These are phyloP conservation scores for Funneliformis geosporum DNA, from an alignment of 192 early-diverging fungal genomes.

Conservation along the genomic window DNA sequence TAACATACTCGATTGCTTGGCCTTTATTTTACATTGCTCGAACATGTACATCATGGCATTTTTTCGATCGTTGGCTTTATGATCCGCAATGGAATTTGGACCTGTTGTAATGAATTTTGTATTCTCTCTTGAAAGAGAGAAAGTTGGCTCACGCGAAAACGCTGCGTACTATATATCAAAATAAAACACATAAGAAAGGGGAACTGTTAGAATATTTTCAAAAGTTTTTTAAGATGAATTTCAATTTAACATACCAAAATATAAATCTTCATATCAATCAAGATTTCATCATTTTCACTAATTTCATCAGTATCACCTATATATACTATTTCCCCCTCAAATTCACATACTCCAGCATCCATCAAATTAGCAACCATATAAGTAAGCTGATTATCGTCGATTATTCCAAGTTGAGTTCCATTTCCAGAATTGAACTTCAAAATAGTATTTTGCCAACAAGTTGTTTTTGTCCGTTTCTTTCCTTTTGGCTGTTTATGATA, in stretches of 20 bases:
- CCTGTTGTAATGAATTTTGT: background rate
- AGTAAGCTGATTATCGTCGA: background rate
- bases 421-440: background rate
- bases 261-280: background rate
- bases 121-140: constrained; percentile 16
- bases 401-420: background rate
- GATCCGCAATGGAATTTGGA: background rate
- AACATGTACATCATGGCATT: background rate
- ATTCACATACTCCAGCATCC: constrained; percentile 48
- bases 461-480: background rate
- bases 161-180: constrained; percentile 46
- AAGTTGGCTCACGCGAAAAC: constrained; percentile 39
- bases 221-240: no score
- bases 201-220: background rate
- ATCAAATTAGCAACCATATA: constrained; percentile 46
- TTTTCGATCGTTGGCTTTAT: background rate
- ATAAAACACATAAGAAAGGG: background rate
- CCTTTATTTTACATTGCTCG: constrained; percentile 33
- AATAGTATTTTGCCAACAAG: background rate
- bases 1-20: constrained; percentile 36
- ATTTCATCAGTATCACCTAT: constrained; percentile 35
- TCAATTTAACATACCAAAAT: background rate
- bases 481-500: background rate
- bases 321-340: constrained; percentile 46
- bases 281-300: constrained; percentile 37